A percentile compares a stretch with the other conserved stretches of the same genome.
These are phyloP conservation scores for Crithidia mellificae DNA, from an alignment of 208 protist genomes.

Conservation along the genomic window DNA sequence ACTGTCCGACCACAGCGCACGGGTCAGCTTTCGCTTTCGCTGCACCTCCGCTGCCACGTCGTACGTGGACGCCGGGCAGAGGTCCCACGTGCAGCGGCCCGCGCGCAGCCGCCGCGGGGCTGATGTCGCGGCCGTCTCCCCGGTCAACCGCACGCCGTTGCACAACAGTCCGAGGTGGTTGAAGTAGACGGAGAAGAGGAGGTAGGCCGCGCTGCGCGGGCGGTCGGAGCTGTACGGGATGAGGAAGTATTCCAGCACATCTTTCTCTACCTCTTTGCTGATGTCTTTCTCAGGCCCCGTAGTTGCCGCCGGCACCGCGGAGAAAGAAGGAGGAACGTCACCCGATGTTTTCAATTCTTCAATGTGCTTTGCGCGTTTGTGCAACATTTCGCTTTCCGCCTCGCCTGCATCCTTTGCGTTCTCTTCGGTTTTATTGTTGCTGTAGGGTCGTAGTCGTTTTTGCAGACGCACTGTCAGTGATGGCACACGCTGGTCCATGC, in stretches of 20 bases:
- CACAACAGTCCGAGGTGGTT: slow-evolving; percentile 28
- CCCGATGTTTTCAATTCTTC: no score
- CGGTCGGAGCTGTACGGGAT: background rate
- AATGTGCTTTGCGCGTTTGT: no score
- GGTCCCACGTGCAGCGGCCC: background rate
- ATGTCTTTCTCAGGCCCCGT: background rate
- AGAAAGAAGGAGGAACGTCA: background rate
- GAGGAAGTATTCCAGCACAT: slow-evolving; percentile 10
- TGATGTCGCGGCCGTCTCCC: slow-evolving; percentile 5
- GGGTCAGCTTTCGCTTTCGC: slow-evolving; percentile 18
- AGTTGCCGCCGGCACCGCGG: no score
- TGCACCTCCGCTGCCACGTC: slow-evolving; percentile 23
- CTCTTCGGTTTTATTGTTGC: background rate
- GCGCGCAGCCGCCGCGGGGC: background rate
- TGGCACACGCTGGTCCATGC: background rate
- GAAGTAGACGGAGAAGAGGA: slow-evolving; percentile 31
- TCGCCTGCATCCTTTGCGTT: background rate
- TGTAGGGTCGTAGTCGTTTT: slow-evolving; percentile 21
- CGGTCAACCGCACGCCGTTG: slow-evolving; percentile 24
- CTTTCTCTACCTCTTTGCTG: background rate
- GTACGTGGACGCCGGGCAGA: slow-evolving; percentile 22
- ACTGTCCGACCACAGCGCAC: background rate
- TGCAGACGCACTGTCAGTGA: slow-evolving; percentile 4
- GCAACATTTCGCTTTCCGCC: no score
- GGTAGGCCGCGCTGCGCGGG: slow-evolving; percentile 21